Percentiles rank a stretch among this genome's conserved stretches.
These are phyloP conservation scores for Xerocomus potaroensis DNA, from an alignment of 768 basidiomycete genomes.

Conservation along the genomic window DNA sequence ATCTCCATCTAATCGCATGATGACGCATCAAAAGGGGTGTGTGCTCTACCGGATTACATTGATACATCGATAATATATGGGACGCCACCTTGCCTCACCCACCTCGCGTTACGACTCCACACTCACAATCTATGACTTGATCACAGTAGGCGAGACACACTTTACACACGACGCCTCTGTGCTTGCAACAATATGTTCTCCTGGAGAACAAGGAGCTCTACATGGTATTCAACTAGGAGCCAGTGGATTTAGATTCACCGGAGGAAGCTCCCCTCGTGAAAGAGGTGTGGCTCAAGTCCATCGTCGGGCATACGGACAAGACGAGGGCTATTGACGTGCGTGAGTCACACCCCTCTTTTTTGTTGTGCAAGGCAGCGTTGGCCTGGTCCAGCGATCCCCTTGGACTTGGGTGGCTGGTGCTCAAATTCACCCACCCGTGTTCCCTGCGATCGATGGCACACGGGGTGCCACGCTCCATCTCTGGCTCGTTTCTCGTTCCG, in stretches of 20 bases:
- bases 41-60: too few species aligned
- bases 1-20: conserved; percentile 15
- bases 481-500: neutral
- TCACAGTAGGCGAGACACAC: conserved; percentile 64
- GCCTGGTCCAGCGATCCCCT: too few species aligned
- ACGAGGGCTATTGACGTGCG: conserved; percentile 61
- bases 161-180: conserved; percentile 49
- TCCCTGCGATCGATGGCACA: conserved; percentile 17
- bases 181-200: conserved; percentile 53
- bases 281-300: conserved; percentile 48
- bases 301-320: conserved; percentile 64
- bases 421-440: conserved; percentile 1
- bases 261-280: conserved; percentile 38
- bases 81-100: neutral
- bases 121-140: conserved; percentile 46
- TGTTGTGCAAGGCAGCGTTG: too few species aligned
- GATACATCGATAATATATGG: too few species aligned
- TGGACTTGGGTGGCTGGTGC: too few species aligned
- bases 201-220: conserved; percentile 57
- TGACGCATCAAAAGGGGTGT: too few species aligned
- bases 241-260: conserved; percentile 54
- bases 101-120: neutral
- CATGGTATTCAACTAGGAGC: conserved; percentile 63
- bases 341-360: too few species aligned
- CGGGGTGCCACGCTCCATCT: too few species aligned